Evolutionary conservation across 208 protist genomes (phyloP).

Genomic region (Leishmania aethiopica): DNA sequence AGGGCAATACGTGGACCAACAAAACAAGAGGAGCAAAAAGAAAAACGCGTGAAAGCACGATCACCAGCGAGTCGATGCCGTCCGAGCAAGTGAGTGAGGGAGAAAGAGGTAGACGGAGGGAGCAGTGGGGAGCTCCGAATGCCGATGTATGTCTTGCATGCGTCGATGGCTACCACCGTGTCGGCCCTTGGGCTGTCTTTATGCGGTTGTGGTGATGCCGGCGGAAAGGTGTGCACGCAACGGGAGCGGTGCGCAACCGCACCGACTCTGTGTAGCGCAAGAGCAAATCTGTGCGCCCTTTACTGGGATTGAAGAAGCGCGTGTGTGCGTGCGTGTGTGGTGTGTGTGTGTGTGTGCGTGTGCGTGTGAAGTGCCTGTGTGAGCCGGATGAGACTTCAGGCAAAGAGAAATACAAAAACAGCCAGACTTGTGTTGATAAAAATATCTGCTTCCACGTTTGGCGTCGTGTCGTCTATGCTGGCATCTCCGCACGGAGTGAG

Average conservation of each 20-base stretch:
- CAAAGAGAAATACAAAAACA: background rate
- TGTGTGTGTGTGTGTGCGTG: background rate
- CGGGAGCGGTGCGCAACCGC: background rate
- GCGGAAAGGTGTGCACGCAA: background rate
- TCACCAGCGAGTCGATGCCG: background rate
- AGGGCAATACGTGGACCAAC: background rate
- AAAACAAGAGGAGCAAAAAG: background rate
- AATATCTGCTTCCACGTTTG: background rate
- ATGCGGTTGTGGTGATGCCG: background rate
- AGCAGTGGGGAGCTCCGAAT: background rate
- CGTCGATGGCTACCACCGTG: background rate
- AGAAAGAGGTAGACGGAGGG: background rate
- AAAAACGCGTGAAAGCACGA: background rate
- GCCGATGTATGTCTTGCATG: background rate
- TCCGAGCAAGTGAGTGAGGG: background rate
- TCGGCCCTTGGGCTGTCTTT: background rate
- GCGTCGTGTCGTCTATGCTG: background rate
- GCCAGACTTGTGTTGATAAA: background rate
- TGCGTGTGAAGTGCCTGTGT: background rate
- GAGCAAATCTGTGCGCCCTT: background rate
- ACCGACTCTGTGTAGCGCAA: background rate
- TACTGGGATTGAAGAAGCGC: background rate
- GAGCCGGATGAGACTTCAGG: background rate
- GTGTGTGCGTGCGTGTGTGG: background rate
- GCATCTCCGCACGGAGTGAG: background rate